Conservation (phyloP, 805 yeast genomes). For the Nakazawaea populi region DNA sequence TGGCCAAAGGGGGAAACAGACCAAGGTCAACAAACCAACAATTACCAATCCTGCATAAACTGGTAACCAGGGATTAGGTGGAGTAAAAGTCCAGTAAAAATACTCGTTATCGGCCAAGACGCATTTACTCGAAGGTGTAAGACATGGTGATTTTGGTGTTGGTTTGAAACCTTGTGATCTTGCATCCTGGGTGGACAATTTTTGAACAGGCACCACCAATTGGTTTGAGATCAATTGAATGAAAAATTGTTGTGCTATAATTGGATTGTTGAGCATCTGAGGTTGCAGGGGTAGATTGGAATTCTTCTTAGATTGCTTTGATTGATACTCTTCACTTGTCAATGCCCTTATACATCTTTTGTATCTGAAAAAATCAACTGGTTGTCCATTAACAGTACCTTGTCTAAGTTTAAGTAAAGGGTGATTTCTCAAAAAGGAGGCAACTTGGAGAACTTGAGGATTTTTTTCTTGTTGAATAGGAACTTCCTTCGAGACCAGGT, state of each 20-base stretch:
- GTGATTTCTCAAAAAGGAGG: slow-evolving; percentile 63
- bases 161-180: slow-evolving; percentile 58
- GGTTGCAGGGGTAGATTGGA: slow-evolving; percentile 28
- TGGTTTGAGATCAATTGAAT: slow-evolving; percentile 66
- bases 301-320: slow-evolving; percentile 32
- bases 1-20: slow-evolving; percentile 96
- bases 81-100: slow-evolving; percentile 77
- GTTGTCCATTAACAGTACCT: slow-evolving; percentile 68
- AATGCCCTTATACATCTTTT: slow-evolving; percentile 82
- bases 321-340: slow-evolving; percentile 61
- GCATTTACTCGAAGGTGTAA: slow-evolving; percentile 51
- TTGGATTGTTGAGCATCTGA: slow-evolving; percentile 35
- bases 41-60: slow-evolving; percentile 61
- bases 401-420: slow-evolving; percentile 69
- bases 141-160: slow-evolving; percentile 56
- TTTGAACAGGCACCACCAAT: slow-evolving; percentile 69
- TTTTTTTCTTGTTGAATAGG: slow-evolving; percentile 19
- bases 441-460: slow-evolving; percentile 64
- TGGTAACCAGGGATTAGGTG: slow-evolving; percentile 60
- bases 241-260: slow-evolving; percentile 57
- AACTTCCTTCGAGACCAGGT: background rate
- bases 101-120: slow-evolving; percentile 60
- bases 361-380: slow-evolving; percentile 78
- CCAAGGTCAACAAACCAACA: slow-evolving; percentile 53
- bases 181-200: slow-evolving; percentile 64